Conservation (phyloP, 805 yeast genomes). For the Candida namnaoensis region DNA sequence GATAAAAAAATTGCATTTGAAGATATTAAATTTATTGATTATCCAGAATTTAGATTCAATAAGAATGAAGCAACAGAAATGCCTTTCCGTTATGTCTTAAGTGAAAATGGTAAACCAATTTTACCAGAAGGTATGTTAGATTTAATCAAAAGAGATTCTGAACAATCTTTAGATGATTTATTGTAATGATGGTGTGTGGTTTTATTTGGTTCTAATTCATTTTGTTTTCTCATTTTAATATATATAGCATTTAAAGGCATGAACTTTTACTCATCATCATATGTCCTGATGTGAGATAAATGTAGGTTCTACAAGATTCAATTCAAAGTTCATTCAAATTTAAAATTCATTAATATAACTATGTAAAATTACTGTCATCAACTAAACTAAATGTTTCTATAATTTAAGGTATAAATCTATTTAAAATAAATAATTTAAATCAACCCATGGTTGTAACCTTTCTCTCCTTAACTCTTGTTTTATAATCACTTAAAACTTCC, state of each 20-base stretch:
- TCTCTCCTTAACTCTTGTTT: conserved; percentile 16
- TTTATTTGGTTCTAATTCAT: no score
- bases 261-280: no score
- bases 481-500: conserved; percentile 33
- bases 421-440: not conserved
- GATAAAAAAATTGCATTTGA: conserved; percentile 51
- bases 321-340: no score
- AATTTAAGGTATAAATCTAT: no score
- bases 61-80: conserved; percentile 91
- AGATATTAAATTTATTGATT: conserved; percentile 78
- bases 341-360: no score
- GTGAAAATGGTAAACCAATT: conserved; percentile 59
- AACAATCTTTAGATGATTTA: conserved; percentile 71
- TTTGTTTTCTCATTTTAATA: no score
- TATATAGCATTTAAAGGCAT: no score
- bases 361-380: no score
- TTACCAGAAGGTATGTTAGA: conserved; percentile 89
- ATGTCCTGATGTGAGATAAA: no score
- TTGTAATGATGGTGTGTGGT: conserved; percentile 3
- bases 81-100: conserved; percentile 90
- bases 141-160: conserved; percentile 77
- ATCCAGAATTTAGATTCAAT: conserved; percentile 86
- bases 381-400: no score
- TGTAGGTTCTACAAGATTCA: no score
- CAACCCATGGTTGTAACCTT: conserved; percentile 11